Base-by-base conservation (phyloP, 1,284 basidiomycete species). In the Pyrrhoderma noxium region DNA sequence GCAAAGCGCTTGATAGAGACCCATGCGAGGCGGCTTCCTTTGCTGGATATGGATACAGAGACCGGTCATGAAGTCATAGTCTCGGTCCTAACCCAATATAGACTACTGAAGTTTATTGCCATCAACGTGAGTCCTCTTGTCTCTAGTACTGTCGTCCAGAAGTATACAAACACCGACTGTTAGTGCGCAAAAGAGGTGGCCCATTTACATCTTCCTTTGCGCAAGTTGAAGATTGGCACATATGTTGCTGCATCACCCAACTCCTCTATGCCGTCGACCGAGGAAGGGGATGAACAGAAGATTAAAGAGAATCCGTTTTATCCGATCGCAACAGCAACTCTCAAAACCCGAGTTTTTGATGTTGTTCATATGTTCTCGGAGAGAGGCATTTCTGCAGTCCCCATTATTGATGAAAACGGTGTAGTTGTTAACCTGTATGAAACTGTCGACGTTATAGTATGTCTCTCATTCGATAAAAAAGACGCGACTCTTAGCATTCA, bases 331-430 rank as follows among this genome's bases (percentile, higher is more conserved):
- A 96, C 93, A 0, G 96, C 96, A 1, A 95, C 85, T 8, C 73
- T 97, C 59, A 74, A 85, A 56, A 98, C 95, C 1, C 88, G 91
- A 16, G 96, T 99, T 0, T 97, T 97, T 62, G 93, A 98, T 63
- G 91, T 99, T 46, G 96, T 99, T 0, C 96, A 99, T 66, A 93
- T 97, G 87, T 99, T 99, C 65, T 96, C 92, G 1, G 91, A 95
- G 66, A 79, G 86, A 34, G 89, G 93, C 13, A 97, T 99, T 59
- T 95, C 92, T 19, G 94, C 95, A 2, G 95, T 99, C 8, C 96
- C 96, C 2, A 97, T 99, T 62, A 76, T 99, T 19, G 91, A 97
- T 62, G 84, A 90, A 52, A 80, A 93, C 2, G 96, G 95, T 8
- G 80, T 94, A 52, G 96, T 99, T 31, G 81, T 99, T 53, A 95